These are phyloP conservation scores for Calonectria crousiana DNA, from an alignment of 2,329 filamentous ascomycete species.

Conservation along the genomic window DNA sequence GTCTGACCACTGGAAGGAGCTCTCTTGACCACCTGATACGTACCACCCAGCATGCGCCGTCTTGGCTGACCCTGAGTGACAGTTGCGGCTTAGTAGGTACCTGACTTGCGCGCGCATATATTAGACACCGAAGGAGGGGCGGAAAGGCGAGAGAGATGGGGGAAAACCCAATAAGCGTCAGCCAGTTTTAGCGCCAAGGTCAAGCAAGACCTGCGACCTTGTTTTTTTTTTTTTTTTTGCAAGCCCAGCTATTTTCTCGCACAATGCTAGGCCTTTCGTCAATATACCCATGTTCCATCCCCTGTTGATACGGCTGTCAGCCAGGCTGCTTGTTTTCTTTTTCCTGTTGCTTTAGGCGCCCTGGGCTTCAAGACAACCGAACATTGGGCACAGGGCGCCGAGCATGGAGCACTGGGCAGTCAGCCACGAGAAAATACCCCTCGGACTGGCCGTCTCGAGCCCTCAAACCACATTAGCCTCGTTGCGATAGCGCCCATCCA, in stretches of 20 bases:
- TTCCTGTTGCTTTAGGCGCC: background rate
- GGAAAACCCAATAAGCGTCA: background rate
- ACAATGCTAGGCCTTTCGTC: background rate
- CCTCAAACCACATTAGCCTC: background rate
- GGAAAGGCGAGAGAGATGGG: background rate
- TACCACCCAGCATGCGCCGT: background rate
- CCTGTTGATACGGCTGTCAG: background rate
- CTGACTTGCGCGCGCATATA: background rate
- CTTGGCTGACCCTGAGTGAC: background rate
- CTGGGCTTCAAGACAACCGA: background rate
- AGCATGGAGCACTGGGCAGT: conserved; percentile 1
- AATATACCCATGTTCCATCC: background rate
- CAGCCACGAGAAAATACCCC: background rate
- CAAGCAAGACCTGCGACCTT: background rate
- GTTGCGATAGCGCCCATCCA: background rate
- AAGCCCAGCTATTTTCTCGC: background rate
- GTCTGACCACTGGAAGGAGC: background rate
- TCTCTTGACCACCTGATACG: background rate
- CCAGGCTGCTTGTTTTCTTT: background rate
- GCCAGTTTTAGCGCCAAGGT: background rate
- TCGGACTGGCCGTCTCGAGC: background rate
- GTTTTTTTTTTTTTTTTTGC: background rate
- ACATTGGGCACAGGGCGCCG: background rate
- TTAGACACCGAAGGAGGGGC: background rate
- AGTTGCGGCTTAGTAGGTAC: background rate